Evolutionary conservation across 2,329 filamentous ascomycete species (phyloP), one percentile per base, ranked within the genome.

Genomic region (Pseudocercospora pini-densiflorae): DNA sequence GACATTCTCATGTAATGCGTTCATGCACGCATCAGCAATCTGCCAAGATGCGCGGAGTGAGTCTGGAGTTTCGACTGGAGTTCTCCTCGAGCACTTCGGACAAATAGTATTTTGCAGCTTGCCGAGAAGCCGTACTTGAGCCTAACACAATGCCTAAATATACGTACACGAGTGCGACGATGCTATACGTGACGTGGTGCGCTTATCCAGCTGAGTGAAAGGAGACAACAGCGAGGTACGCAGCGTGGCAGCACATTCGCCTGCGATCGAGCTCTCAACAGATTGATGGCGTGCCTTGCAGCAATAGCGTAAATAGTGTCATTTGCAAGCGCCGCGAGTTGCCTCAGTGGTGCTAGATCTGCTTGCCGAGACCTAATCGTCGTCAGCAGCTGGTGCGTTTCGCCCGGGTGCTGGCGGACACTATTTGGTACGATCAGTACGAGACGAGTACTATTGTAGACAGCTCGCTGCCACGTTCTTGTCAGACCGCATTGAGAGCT

Each of bases 361-460:
- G 40, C 40, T 43, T 43, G 40, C 40, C 40, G 40, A 43, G 40
- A 23, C 47, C 47, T 51, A 23, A 51, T 51, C 47, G 47, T 55
- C 51, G 51, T 55, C 51, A 55, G 51, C 51, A 55, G 23, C 51
- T 43, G 40, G 40, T 43, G 47, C 47, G 47, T 55, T 31, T 21
- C 24, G 40, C 5, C 24, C 23, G 51, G 47, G 5, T 51, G 47
- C 21, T 24, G 19, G 47, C 47, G 47, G 47, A 51, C 47, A 27
- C 47, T 51, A 51, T 27, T 51, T 51, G 21, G 47, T 51, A 51
- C 8, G 21, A 23, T 51, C 45, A 14, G 45, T 49, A n/a, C 45
- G 45, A 49, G n/a, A 23, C 47, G 47, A 51, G 21, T 14, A 19
- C 47, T 51, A 43, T 40, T 40, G 36, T n/a, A 40, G 36, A 40